These are phyloP conservation scores for Taiozyma sp. DNA, from an alignment of 1,139 yeast species.

Conservation along the genomic window DNA sequence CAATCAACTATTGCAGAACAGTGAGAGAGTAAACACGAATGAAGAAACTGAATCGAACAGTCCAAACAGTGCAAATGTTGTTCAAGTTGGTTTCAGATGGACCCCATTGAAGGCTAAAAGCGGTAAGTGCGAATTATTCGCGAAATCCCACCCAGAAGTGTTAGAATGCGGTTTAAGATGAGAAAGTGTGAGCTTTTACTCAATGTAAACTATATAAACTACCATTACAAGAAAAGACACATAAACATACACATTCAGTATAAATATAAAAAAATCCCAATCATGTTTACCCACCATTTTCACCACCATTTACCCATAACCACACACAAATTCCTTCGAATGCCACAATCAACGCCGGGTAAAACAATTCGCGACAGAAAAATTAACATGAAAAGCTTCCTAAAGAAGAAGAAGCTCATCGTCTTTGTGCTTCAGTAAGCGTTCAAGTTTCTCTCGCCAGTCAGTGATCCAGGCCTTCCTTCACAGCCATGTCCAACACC, in stretches of 20 bases:
- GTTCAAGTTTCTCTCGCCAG: not conserved
- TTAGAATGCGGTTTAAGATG: too few species aligned
- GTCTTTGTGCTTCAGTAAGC: not conserved
- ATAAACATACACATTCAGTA: too few species aligned
- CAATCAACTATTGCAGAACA: too few species aligned
- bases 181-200: too few species aligned
- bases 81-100: not conserved
- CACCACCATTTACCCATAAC: too few species aligned
- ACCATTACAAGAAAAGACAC: too few species aligned
- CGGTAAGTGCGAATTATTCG: not conserved
- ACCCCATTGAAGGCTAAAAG: not conserved
- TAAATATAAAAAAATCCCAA: too few species aligned
- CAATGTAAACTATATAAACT: too few species aligned
- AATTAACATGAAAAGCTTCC: not conserved
- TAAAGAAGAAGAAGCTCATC: not conserved
- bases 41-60: too few species aligned
- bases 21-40: too few species aligned
- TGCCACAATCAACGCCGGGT: not conserved
- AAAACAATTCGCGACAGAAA: not conserved
- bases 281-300: too few species aligned
- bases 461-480: not conserved
- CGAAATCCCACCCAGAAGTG: not conserved
- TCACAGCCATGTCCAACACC: slow-evolving; percentile 59
- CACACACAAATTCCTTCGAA: not conserved
- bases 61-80: too few species aligned